Conservation (phyloP, 2,329 filamentous ascomycete species). For the Raffaelea ambrosiae region DNA sequence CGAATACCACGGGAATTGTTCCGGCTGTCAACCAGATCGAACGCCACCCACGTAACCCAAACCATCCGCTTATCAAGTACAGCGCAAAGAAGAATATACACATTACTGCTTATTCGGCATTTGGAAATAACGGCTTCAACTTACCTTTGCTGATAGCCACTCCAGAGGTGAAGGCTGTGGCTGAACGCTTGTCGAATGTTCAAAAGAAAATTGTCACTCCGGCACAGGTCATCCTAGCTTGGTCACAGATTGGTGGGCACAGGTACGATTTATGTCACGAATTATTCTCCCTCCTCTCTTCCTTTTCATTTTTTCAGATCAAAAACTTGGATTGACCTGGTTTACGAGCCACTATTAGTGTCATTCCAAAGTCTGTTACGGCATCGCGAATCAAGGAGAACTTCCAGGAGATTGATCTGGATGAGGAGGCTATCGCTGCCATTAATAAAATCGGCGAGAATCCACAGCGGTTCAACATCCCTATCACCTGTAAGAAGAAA, state of each 20-base stretch:
- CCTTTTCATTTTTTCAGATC: too few species aligned
- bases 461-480: slow-evolving; percentile 31
- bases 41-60: slow-evolving; percentile 56
- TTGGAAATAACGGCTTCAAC: slow-evolving; percentile 36
- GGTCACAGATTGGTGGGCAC: slow-evolving; percentile 43
- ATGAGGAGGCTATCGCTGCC: slow-evolving; percentile 47
- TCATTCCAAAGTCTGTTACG: slow-evolving; percentile 70
- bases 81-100: slow-evolving; percentile 55
- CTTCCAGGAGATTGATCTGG: slow-evolving; percentile 58
- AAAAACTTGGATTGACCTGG: too few species aligned
- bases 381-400: slow-evolving; percentile 59
- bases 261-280: too few species aligned
- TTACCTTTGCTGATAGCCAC: slow-evolving; percentile 49
- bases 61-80: slow-evolving; percentile 51
- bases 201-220: slow-evolving; percentile 13
- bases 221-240: slow-evolving; percentile 9
- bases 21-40: slow-evolving; percentile 62
- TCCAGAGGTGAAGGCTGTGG: slow-evolving; percentile 45
- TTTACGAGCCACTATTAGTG: too few species aligned
- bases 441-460: slow-evolving; percentile 53
- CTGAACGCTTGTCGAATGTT: slow-evolving; percentile 24
- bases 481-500: not conserved
- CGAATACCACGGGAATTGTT: slow-evolving; percentile 47
- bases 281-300: too few species aligned
- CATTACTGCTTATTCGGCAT: slow-evolving; percentile 56